Evolutionary conservation across 495 filamentous ascomycete species (phyloP), one percentile per base, ranked within the genome.

Genomic region (Glarea lozoyensis): DNA sequence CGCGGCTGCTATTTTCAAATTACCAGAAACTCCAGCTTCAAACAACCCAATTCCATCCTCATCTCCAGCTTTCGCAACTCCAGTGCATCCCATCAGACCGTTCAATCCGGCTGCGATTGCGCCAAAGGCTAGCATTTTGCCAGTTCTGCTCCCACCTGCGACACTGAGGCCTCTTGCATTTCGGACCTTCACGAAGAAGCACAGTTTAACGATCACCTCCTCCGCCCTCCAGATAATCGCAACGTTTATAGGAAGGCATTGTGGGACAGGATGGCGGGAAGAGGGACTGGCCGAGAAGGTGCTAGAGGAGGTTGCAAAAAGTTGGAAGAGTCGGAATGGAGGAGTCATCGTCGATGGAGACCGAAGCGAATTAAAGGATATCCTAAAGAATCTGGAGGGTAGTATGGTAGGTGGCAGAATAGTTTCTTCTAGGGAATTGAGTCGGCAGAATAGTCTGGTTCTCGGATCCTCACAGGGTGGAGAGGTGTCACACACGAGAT

Each of bases 171-270:
- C 92, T 4, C 69, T 96, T 24, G 92, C 92, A 30, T 97, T 98
- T 59, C 82, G 92, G 29, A 90, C 86, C 0, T 93, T 98, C 51
- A 98, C 92, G 5, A 94, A 95, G 64, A 98, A 98, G 55, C 87
- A 98, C 62, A 90, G 89, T 58, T 70, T 98, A 27, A 97, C 88
- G 0, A 80, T 98, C 29, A 94, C 86, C 2, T 90, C 90, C 0
- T 74, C 88, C 7, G 86, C 92, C 0, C 70, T 98, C 1, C 78
- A 88, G 59, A 75, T 81, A 9, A 68, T 98, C 17, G 88, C 93
- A 10, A 72, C 75, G 0, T 97, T 97, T 56, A 82, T 97, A 27
- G 92, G 92, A 10, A 83, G 82, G 38, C 82, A 94, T 59, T 98
- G 92, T 58, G 92, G 92, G 34, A 84, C 88, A 27, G 88, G 82